Evolutionary conservation across 306 rosid genomes (phyloP), one percentile per base, ranked within the genome.

Genomic region (Medicago truncatula): DNA sequence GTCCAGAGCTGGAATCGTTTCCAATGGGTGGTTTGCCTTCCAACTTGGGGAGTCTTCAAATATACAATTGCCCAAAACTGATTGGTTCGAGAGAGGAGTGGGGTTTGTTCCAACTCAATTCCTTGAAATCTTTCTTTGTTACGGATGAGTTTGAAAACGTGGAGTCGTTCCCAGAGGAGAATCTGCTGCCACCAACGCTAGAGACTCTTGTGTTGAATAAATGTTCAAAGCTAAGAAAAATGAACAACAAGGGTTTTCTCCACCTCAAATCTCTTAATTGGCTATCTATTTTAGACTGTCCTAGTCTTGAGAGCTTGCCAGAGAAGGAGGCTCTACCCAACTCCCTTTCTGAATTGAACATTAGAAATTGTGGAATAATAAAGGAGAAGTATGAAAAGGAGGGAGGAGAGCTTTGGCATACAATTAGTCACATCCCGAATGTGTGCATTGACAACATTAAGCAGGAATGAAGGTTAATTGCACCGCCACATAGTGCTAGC

Each of bases 401-500:
- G 20, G 10, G 1, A 41, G 74, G 79, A 49, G 59, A 64, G 23
- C 56, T 25, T 41, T 70, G 77, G 47, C 81, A 34, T 41, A 31
- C 76, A 70, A 76, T 81, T 41, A 3, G 18, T 38, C 74, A 74
- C 74, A 61, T 81, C 52, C 52, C 53, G 9, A 0, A 5, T 9
- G 56, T 38, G 23, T 0, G 0, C 0, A 44, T 44, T 50, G 57
- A 50, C 8, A 0, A 0, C 0, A 47, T 14, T 47, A 2, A 47
- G 18, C 54, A 14, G 20, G 1, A n/a, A 6, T 52, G 57, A 52
- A 23, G n/a, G n/a, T 21, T 21, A 21, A 21, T 21, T 2, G 1
- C 23, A 21, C 23, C 23, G 23, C 23, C 23, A 21, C 23, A 21
- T 21, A 21, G 23, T 21, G 23, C 23, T 21, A 21, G 23, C 23